A percentile compares a stretch with the other conserved stretches of the same genome.
phyloP scores from a whole-genome alignment of 768 basidiomycete genomes.

The Trametes villosa region DNA sequence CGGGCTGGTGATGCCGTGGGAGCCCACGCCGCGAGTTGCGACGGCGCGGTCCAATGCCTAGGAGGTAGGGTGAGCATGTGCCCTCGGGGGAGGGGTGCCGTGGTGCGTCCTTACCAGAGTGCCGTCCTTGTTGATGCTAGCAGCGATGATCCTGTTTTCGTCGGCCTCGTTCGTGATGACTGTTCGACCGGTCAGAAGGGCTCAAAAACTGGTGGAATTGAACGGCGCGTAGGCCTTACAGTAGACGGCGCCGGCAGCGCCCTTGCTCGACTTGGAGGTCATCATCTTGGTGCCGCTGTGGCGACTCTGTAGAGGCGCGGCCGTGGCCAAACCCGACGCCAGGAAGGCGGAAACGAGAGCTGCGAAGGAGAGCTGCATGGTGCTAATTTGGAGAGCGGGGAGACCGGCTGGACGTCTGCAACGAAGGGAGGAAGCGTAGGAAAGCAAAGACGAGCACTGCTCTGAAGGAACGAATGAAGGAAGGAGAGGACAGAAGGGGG shows the following conservation, averaged over 20 bases:
- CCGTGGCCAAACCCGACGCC: not conserved
- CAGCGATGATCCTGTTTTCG: constrained; percentile 49
- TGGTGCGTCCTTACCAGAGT: constrained; percentile 37
- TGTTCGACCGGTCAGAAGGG: too few species aligned
- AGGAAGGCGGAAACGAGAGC: not conserved
- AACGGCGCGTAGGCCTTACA: not conserved
- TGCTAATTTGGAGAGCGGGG: not conserved
- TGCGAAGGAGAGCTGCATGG: not conserved
- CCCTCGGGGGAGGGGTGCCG: too few species aligned
- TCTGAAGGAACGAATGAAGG: too few species aligned
- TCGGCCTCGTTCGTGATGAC: constrained; percentile 54
- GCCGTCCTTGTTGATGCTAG: constrained; percentile 46
- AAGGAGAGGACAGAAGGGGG: too few species aligned
- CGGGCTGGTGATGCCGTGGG: constrained; percentile 25
- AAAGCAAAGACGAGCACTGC: too few species aligned
- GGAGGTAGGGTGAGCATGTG: not conserved
- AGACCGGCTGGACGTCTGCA: too few species aligned
- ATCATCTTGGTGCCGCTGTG: not conserved
- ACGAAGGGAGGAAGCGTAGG: too few species aligned
- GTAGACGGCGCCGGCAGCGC: not conserved
- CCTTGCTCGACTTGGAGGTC: not conserved
- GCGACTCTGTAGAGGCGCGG: not conserved
- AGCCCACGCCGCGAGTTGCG: constrained; percentile 24
- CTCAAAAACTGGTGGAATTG: too few species aligned
- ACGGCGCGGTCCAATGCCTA: constrained; percentile 23